phyloP scores from a whole-genome alignment of 352 stramenopile species.

The Pythium aquatile region DNA sequence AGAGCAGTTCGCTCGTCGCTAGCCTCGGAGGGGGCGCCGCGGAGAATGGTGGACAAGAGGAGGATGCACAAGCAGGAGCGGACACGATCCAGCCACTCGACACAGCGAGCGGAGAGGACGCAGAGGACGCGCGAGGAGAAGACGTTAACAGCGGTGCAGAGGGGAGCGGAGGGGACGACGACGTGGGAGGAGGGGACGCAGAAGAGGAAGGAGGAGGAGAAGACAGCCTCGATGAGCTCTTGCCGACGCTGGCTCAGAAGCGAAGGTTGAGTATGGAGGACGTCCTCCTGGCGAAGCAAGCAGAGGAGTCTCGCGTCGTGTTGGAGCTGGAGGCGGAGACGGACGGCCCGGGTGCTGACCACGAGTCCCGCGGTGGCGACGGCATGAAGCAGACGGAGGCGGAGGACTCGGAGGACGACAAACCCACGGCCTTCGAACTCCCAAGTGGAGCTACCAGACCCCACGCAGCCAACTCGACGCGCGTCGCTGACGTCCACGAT shows the following conservation, averaged over 20 bases:
- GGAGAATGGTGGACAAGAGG: neutral
- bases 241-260: neutral
- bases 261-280: slow-evolving; percentile 9
- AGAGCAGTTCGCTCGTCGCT: neutral
- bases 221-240: neutral
- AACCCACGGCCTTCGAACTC: slow-evolving; percentile 14
- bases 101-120: neutral
- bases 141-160: neutral
- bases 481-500: slow-evolving; percentile 12
- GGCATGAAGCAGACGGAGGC: slow-evolving; percentile 19
- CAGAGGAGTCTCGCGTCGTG: slow-evolving; percentile 7
- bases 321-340: slow-evolving; percentile 12
- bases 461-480: neutral
- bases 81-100: neutral
- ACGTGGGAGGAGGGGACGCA: neutral
- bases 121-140: neutral
- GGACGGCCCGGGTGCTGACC: neutral
- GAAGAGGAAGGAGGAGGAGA: neutral
- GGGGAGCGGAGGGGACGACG: neutral
- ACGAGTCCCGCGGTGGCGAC: slow-evolving; percentile 2
- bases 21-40: neutral
- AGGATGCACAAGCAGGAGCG: neutral
- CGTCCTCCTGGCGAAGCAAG: neutral
- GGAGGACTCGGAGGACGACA: slow-evolving; percentile 6
- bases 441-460: slow-evolving; percentile 6